Conservation (phyloP, 2,329 filamentous ascomycete genomes). For the Exophiala sp. region DNA sequence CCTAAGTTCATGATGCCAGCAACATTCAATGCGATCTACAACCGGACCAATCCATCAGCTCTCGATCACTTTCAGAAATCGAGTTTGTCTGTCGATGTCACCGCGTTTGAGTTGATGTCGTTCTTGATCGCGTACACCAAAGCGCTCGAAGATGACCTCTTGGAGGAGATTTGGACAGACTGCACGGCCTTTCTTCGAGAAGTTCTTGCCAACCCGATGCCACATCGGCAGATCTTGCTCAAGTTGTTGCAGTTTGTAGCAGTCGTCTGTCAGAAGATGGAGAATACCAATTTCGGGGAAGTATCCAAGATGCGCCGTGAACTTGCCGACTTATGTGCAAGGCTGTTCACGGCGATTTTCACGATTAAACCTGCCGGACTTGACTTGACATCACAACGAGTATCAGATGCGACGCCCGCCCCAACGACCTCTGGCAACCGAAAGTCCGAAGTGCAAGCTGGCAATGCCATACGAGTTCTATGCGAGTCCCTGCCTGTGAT, state of each 20-base stretch:
- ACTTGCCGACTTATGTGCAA: slow-evolving; percentile 80
- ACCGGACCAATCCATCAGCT: slow-evolving; percentile 78
- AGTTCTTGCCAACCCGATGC: slow-evolving; percentile 87
- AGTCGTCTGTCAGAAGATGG: slow-evolving; percentile 88
- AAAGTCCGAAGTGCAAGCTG: slow-evolving; percentile 36
- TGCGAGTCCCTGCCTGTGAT: slow-evolving; percentile 75
- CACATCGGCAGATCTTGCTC: slow-evolving; percentile 85
- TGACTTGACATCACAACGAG: slow-evolving; percentile 42
- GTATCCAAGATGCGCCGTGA: slow-evolving; percentile 88
- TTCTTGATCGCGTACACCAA: slow-evolving; percentile 88
- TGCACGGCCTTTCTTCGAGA: slow-evolving; percentile 89
- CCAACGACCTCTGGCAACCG: slow-evolving; percentile 25
- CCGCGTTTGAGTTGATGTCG: slow-evolving; percentile 76
- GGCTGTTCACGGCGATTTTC: slow-evolving; percentile 88
- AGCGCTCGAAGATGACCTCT: slow-evolving; percentile 90
- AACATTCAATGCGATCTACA: slow-evolving; percentile 94
- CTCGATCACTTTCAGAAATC: slow-evolving; percentile 79
- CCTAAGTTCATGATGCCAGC: slow-evolving; percentile 90
- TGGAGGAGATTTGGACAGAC: slow-evolving; percentile 97
- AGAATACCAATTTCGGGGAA: slow-evolving; percentile 96
- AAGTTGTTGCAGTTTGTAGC: slow-evolving; percentile 83
- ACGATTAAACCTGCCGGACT: slow-evolving; percentile 79
- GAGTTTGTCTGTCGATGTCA: slow-evolving; percentile 78
- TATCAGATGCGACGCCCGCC: background rate
- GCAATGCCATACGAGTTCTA: slow-evolving; percentile 77